phyloP scores from a whole-genome alignment of 148 eudicot species.

The Suaeda aralocaspica region DNA sequence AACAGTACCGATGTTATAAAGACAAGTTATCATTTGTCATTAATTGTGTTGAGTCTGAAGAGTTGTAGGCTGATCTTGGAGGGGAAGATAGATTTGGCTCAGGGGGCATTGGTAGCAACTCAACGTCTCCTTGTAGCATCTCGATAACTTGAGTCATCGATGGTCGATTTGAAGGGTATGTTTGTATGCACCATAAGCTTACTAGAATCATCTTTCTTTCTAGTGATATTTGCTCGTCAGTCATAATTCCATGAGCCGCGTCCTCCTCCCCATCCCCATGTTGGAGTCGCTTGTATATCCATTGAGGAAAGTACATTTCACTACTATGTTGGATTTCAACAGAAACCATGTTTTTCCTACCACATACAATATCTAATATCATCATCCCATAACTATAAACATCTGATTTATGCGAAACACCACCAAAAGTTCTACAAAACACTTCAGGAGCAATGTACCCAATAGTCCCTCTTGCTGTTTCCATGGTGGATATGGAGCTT shows the following conservation, averaged over 20 bases:
- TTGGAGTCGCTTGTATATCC: slow-evolving; percentile 14
- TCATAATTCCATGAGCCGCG: too few species aligned
- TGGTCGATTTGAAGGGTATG: background rate
- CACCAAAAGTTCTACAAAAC: slow-evolving; percentile 8
- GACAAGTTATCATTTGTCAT: too few species aligned
- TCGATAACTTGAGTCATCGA: slow-evolving; percentile 6
- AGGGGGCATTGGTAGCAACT: background rate
- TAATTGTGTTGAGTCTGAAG: too few species aligned
- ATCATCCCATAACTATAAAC: slow-evolving; percentile 23
- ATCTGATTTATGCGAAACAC: slow-evolving; percentile 18
- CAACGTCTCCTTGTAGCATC: background rate
- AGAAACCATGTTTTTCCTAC: background rate
- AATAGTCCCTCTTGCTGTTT: slow-evolving; percentile 19
- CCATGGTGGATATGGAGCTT: slow-evolving; percentile 12
- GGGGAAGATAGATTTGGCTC: background rate
- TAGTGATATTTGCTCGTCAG: slow-evolving; percentile 1
- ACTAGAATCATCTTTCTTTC: slow-evolving; percentile 11
- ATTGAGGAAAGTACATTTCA: slow-evolving; percentile 10
- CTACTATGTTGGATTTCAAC: background rate
- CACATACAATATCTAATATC: slow-evolving; percentile 12
- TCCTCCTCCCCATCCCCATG: slow-evolving; percentile 17
- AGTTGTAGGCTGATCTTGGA: too few species aligned
- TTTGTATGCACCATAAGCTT: slow-evolving; percentile 12
- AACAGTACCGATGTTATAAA: too few species aligned
- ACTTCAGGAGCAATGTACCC: slow-evolving; percentile 26